A percentile compares a stretch with the other conserved stretches of the same genome.
These are phyloP conservation scores for Yamadazyma triangularis DNA, from an alignment of 1,139 yeast species.

Conservation along the genomic window DNA sequence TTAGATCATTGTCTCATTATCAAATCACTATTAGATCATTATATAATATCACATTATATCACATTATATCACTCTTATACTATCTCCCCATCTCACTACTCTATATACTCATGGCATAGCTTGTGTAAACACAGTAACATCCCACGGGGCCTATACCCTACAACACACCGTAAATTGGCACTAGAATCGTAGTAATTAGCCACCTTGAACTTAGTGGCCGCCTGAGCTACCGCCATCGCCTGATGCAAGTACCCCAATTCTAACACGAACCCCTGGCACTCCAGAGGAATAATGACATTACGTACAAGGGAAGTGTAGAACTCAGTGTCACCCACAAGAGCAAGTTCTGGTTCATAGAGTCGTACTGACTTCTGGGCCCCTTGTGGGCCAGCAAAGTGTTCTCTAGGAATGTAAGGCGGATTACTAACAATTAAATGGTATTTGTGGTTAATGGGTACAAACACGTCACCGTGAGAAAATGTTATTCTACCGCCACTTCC, in stretches of 20 bases:
- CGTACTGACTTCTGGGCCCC: conserved; percentile 60
- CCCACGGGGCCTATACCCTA: too few relatives aligned
- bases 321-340: conserved; percentile 71
- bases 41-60: too few relatives aligned
- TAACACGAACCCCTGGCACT: conserved; percentile 38
- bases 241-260: conserved; percentile 39
- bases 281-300: conserved; percentile 31
- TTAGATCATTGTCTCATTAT: conserved; percentile 1
- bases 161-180: conserved; percentile 32
- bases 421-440: conserved; percentile 67
- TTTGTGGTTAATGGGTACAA: conserved; percentile 6
- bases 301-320: conserved; percentile 58
- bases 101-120: too few relatives aligned
- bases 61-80: too few relatives aligned
- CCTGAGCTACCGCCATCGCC: too few relatives aligned
- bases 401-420: conserved; percentile 78
- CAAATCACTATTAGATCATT: conserved; percentile 1
- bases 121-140: too few relatives aligned
- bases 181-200: conserved; percentile 22
- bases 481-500: conserved; percentile 9
- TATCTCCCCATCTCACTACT: too few relatives aligned
- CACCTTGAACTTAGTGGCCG: too few relatives aligned
- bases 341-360: conserved; percentile 68
- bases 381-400: conserved; percentile 29
- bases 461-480: conserved; percentile 23